Percentiles rank a stretch among this genome's conserved stretches.
Conservation (phyloP, 768 basidiomycete genomes). For the Russula brevipes region DNA sequence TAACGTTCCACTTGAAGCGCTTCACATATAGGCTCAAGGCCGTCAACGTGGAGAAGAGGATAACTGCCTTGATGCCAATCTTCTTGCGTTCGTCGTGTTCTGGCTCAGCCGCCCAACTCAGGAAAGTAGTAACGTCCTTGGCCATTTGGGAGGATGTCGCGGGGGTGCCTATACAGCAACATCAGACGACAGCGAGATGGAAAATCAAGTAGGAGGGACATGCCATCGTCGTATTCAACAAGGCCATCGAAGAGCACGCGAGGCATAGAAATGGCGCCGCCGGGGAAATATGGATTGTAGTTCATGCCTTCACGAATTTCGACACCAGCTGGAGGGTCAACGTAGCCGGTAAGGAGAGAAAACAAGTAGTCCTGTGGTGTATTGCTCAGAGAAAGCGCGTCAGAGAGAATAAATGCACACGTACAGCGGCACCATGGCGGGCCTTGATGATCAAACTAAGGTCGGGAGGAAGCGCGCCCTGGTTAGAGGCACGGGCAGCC, state of each 20-base stretch:
- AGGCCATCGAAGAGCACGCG: slow-evolving; percentile 93
- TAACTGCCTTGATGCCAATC: slow-evolving; percentile 92
- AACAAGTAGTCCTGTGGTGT: slow-evolving; percentile 84
- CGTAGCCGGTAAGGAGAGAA: slow-evolving; percentile 93
- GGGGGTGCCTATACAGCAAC: slow-evolving; percentile 63
- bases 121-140: slow-evolving; percentile 94
- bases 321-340: slow-evolving; percentile 93
- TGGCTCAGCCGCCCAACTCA: slow-evolving; percentile 96
- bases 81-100: slow-evolving; percentile 98
- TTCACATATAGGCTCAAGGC: slow-evolving; percentile 84
- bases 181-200: background rate
- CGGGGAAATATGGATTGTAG: slow-evolving; percentile 99
- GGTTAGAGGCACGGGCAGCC: slow-evolving; percentile 91
- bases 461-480: slow-evolving; percentile 94
- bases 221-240: slow-evolving; percentile 95
- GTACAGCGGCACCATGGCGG: slow-evolving; percentile 90
- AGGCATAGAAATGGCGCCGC: slow-evolving; percentile 98
- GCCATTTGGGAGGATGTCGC: slow-evolving; percentile 99
- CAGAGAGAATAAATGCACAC: slow-evolving; percentile 33
- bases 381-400: background rate
- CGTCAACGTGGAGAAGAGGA: slow-evolving; percentile 83
- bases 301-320: slow-evolving; percentile 97
- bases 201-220: slow-evolving; percentile 26
- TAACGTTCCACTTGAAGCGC: slow-evolving; percentile 87
- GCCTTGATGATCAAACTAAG: slow-evolving; percentile 97